Evolutionary conservation across 805 yeast species (phyloP).

Genomic region (Metschnikowia baotianmanensis): DNA sequence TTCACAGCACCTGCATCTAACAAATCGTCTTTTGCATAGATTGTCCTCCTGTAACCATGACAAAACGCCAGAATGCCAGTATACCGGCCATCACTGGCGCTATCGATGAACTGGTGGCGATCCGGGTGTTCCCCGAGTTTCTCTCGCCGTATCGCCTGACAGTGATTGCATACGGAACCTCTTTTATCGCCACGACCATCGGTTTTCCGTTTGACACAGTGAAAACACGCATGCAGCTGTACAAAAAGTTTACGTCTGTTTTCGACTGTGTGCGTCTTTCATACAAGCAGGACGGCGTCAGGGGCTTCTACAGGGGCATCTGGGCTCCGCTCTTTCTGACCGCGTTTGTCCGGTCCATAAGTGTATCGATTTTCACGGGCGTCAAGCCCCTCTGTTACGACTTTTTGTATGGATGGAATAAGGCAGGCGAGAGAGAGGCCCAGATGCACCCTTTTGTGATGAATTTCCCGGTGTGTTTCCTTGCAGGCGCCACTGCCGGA

Average conservation of each 20-base stretch:
- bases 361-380: constrained; percentile 61
- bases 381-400: constrained; percentile 42
- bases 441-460: constrained; percentile 40
- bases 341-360: constrained; percentile 60
- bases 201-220: constrained; percentile 87
- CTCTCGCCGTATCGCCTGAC: constrained; percentile 56
- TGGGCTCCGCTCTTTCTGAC: constrained; percentile 70
- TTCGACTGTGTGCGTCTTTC: constrained; percentile 58
- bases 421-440: constrained; percentile 5
- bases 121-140: constrained; percentile 46
- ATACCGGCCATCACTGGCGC: constrained; percentile 63
- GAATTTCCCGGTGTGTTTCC: constrained; percentile 43
- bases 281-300: constrained; percentile 56
- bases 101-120: constrained; percentile 44
- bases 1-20: too few relatives aligned
- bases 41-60: background rate
- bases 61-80: constrained; percentile 14
- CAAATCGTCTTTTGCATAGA: background rate
- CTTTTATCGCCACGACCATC: constrained; percentile 60
- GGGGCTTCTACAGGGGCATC: constrained; percentile 75
- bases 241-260: constrained; percentile 52
- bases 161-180: constrained; percentile 61
- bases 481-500: constrained; percentile 69
- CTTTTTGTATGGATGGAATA: constrained; percentile 15
- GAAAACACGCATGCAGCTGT: constrained; percentile 83